Base-by-base conservation (phyloP, 768 basidiomycete species). In the Suillus luteus region DNA sequence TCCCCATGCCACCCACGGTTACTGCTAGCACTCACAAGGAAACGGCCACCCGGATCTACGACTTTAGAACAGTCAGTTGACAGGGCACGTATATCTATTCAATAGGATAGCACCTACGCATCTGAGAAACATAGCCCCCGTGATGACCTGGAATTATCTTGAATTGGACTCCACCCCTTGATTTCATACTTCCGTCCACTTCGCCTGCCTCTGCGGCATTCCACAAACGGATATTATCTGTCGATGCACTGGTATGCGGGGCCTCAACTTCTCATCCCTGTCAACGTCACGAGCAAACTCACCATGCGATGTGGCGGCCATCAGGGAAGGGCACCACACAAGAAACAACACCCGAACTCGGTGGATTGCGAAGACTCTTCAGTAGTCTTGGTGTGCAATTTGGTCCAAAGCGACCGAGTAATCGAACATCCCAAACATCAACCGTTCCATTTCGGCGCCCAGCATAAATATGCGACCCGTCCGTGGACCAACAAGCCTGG, bases 61-160 rank as follows among this genome's bases (percentile, higher is more conserved):
- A 95, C 96, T 98, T 70, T 43, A 62, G 19, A 66, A 68, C 62
- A 64, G 70, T 68, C 66, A 69, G 67, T 66, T 67, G 68, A 77
- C 74, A 58, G 27, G 22, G 5, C 62, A 61, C 62, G 52, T 60
- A 65, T 63, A 41, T 64, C 44, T 41, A 59, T 59, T 64, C 35
- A 48, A 60, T 24, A 60, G 65, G 66, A 55, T 46, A 54, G 48
- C 33, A 86, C 93, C 72, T 78, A 98, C 96, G 77, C 86, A 99
- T 92, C 71, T 94, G 89, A 3, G 95, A 96, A 4, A 98, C 86
- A 70, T 90, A 91, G 10, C 96, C 96, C 43, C 96, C 95, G 77
- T 97, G 93, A 78, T 97, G 96, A 0, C 96, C 96, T 12, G 95
- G 90, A 43, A 98, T 91, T 65, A 98, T 95, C 79, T 94, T 95